These are phyloP conservation scores for Russula foetens DNA, from an alignment of 768 basidiomycete genomes.

Conservation along the genomic window DNA sequence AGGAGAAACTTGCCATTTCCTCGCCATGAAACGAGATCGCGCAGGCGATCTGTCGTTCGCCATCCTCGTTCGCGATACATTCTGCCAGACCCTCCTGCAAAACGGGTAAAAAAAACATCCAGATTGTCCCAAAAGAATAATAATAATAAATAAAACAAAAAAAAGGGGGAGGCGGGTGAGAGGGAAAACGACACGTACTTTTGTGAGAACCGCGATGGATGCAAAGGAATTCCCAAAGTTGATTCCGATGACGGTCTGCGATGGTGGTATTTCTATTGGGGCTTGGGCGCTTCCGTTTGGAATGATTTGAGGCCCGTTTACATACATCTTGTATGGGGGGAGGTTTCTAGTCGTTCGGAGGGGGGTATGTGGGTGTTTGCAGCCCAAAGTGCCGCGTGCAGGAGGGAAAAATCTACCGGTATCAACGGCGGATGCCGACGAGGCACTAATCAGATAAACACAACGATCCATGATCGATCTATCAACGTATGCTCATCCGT, in stretches of 20 bases:
- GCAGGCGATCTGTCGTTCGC: constrained; percentile 95
- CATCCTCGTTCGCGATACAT: constrained; percentile 97
- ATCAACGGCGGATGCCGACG: too few species aligned
- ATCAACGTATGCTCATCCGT: too few species aligned
- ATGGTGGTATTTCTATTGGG: constrained; percentile 27
- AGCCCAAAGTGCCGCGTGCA: too few species aligned
- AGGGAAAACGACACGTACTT: constrained; percentile 42
- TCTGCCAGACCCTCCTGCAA: constrained; percentile 83
- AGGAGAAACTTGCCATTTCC: constrained; percentile 58
- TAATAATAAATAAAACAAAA: not conserved
- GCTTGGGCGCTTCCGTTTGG: constrained; percentile 48
- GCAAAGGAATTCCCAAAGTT: constrained; percentile 96
- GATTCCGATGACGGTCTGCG: constrained; percentile 76
- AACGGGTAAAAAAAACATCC: too few species aligned
- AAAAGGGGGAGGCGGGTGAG: too few species aligned
- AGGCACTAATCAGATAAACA: too few species aligned
- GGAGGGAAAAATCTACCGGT: too few species aligned
- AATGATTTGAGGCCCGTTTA: constrained; percentile 28
- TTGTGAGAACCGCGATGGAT: constrained; percentile 91
- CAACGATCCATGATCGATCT: too few species aligned
- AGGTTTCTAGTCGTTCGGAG: not conserved
- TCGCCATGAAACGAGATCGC: constrained; percentile 88
- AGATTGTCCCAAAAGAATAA: not conserved
- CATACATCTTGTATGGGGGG: constrained; percentile 28
- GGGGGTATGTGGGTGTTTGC: too few species aligned